Evolutionary conservation across 2,329 filamentous ascomycete species (phyloP), one percentile per base, ranked within the genome.

Genomic region (Tolypocladium inflatum): DNA sequence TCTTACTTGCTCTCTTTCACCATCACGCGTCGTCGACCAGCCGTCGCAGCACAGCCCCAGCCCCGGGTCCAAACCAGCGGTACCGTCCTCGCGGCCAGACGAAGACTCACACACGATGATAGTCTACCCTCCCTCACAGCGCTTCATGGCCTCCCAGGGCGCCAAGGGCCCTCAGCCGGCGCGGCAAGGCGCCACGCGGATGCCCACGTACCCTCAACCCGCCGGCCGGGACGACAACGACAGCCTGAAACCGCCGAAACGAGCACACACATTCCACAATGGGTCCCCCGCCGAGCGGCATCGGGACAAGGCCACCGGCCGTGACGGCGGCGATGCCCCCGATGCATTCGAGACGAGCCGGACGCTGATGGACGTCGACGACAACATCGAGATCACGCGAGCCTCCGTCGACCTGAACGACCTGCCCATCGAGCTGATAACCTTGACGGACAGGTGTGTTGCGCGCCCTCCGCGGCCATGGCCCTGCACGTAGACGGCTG

Each of bases 371-470:
- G 72, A 76, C 38, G 69, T 69, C 39, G 79, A 82, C 30, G 77
- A 82, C 56, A 65, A 71, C 33, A 60, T 73, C 6, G 80, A 84
- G 60, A 65, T 72, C 2, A 76, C 77, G 0, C 71, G 82, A 59
- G 74, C 77, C 26, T 85, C 88, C 4, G 82, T 90, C 62, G 87
- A 90, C 58, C 87, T 94, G 62, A 90, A 96, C 66, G 89, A 96
- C 67, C 84, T 99, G 48, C 94, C 94, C 17, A 94, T 97, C 67
- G 94, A 99, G 79, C 83, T 99, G 59, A 82, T 94, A 59, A 94
- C 90, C 71, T 76, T 97, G 69, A 91, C 89, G 23, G 93, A 97
- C 73, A 90, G 89, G 90, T 91, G 77, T 61, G 71, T 63, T 45
- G 38, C 30, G 19, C 5, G 30, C 19, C 4, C 10, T 21, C 30